Base-by-base conservation (phyloP, 2,329 filamentous ascomycete species). In the Pyrenophora teres region DNA sequence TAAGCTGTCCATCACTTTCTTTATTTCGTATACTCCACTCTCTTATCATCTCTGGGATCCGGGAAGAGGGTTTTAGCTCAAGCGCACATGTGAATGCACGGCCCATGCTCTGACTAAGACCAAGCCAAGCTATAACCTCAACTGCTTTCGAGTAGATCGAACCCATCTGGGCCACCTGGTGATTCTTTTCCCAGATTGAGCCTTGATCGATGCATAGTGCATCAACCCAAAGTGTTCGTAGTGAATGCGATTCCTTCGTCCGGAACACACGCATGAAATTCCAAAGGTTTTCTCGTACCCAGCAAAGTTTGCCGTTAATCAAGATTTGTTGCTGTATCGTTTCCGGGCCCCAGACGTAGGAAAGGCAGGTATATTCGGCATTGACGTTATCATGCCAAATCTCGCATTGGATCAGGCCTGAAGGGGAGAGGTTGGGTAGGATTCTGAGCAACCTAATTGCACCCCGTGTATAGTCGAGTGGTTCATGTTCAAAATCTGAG, bases 191-290 rank as follows among this genome's bases (percentile, higher is more conserved):
- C 12, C 46, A 37, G 1, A 36, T 33, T n/a, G 61, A 46, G 2
- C 49, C 30, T 39, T 64, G 54, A 16, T 72, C 51, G n/a, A 72
- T 70, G 40, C 62, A 72, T 4, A 73, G 16, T 0, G 58, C 60
- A 43, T 72, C 71, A 3, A 60, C 60, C 70, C 69, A 65, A 9
- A 54, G 41, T 5, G 18, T 39, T 7, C 41, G 18, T 35, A 23
- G 25, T 13, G 31, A 15, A 15, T 36, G 6, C 19, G 32, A 10
- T 13, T 27, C 2, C 25, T 27, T 27, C 16, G 4, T 30, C 19
- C 35, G 41, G 9, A 49, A 49, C 10, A 48, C n/a, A 1, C 40
- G 1, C 23, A 59, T 35, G 21, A 56, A 59, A 10, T 49, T 23
- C n/a, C 30, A 40, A n/a, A 59, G 41, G 10, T 59, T 59, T 19